Conservation (phyloP, 352 stramenopile genomes). For the Phytophthora sp. region DNA sequence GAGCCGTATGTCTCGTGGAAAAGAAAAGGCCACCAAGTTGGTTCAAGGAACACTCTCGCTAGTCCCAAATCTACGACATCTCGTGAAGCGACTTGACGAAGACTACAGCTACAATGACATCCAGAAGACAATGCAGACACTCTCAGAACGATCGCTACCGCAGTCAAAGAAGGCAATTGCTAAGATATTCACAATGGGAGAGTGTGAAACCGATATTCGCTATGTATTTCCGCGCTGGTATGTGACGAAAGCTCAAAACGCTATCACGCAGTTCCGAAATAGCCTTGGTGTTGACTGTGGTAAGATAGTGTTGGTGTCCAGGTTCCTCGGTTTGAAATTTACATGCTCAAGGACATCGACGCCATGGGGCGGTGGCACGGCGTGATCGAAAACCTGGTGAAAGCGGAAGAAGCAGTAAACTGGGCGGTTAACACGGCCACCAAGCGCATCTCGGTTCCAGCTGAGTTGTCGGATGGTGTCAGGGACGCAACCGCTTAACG, state of each 20-base stretch:
- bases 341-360: neutral
- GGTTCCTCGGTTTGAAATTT: neutral
- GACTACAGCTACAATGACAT: conserved; percentile 12
- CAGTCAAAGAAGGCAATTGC: neutral
- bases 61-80: neutral
- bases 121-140: neutral
- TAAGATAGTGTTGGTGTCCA: neutral
- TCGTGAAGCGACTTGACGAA: neutral
- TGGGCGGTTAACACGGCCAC: neutral
- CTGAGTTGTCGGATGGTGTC: neutral
- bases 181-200: neutral
- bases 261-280: neutral
- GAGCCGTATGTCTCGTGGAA: neutral
- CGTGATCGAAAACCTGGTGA: neutral
- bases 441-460: neutral
- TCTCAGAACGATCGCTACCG: neutral
- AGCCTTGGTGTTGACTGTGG: neutral
- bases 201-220: neutral
- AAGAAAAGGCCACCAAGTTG: conserved; percentile 1
- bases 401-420: no score
- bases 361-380: neutral
- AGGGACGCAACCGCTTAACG: neutral
- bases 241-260: conserved; percentile 1
- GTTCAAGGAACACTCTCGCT: conserved; percentile 5
- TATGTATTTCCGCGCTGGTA: neutral